Base-by-base conservation (phyloP, 257 asterid genomes). In the Catharanthus roseus region DNA sequence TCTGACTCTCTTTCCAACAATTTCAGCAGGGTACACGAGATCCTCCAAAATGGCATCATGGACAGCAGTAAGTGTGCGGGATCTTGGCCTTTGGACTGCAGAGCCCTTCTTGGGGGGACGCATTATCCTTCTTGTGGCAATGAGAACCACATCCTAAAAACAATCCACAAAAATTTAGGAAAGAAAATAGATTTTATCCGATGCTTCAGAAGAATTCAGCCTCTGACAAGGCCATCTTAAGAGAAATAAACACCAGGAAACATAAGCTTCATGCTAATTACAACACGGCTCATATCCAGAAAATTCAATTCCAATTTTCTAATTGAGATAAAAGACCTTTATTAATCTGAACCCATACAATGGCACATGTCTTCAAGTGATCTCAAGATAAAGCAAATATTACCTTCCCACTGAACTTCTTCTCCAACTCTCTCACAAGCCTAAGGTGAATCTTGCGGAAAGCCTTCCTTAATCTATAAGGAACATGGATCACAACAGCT, bases 381-480 rank as follows among this genome's bases (percentile, higher is more conserved):
- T 62, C 19, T 62, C 67, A 8, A 33, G 45, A 62, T 62, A 62
- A n/a, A 21, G 26, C 21, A 41, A 39, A 4, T 12, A 26, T 44
- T 84, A 92, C 98, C 95, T 92, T 90, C 62, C 98, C 96, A 24
- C 98, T 90, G 91, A 92, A 90, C 74, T 92, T 92, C 92, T 92
- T 90, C 82, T 92, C 98, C 15, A 92, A 89, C 84, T 92, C 96
- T 53, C 98, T 83, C 74, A 92, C 96, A 65, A 92, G 86, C 83
- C 90, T 81, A 26, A 87, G 78, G 34, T 92, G 98, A 68, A 92
- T 85, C 86, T 92, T 92, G 80, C 96, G 96, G 89, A 89, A 92
- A 66, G 91, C 78, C 76, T 92, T 92, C 80, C 95, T 77, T 86
- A 92, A 41, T 68, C 97, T 83, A 57, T 84, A 92, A 11, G 98